Evolutionary conservation across 306 rosid species (phyloP), one percentile per base, ranked within the genome.

Genomic region (Neltuma alba): DNA sequence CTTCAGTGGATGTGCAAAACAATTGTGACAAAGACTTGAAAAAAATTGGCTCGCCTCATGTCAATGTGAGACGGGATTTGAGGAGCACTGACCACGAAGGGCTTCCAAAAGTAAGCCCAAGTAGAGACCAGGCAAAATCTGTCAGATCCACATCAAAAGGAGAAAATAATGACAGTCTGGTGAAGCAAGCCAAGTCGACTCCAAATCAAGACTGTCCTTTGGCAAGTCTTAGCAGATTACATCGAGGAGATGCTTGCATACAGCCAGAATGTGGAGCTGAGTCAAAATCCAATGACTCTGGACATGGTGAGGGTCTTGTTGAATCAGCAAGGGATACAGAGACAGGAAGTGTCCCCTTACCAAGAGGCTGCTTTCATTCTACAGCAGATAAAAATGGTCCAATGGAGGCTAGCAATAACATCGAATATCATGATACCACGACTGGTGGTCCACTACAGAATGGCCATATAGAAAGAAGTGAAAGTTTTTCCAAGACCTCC

Each of bases 401-500:
- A 27, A 75, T 75, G 27, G 85, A 85, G 84, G 85, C 74, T 83
- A 84, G 69, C 80, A 77, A 72, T 82, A 81, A 73, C 52, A 70
- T 75, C 55, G 87, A 85, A 55, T 79, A 70, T 78, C 74, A 14
- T 75, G 82, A 82, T 71, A 81, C 78, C 72, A 65, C 91, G 79
- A 82, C 70, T n/a, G 80, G 74, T 45, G 69, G 70, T 58, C 77
- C 84, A 18, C 58, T 62, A 70, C 86, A 71, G 77, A 64, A 55
- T 55, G 90, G 84, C 64, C 87, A 67, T 76, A 79, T 61, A n/a
- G 90, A 93, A 67, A 89, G 77, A 89, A 82, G 88, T 64, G 91
- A 87, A 42, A 88, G 86, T 78, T 82, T 87, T 79, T 87, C 97
- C 23, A 91, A 91, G 93, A 79, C 81, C 66, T 90, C 97, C 58